Evolutionary conservation across 805 yeast species (phyloP).

Genomic region (Candida qinlingensis): DNA sequence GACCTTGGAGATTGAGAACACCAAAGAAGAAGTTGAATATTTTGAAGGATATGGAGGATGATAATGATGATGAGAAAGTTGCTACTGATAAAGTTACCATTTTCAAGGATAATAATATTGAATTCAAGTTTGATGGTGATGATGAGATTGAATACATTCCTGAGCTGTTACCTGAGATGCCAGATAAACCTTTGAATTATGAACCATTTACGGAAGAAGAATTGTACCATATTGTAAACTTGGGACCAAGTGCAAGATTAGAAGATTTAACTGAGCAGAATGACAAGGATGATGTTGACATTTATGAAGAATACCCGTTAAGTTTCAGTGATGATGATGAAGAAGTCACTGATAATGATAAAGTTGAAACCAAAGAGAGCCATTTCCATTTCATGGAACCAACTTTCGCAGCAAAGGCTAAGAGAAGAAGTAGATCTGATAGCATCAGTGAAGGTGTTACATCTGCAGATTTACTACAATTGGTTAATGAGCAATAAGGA

Average conservation of each 20-base stretch:
- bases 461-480: constrained; percentile 16
- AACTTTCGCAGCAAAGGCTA: constrained; percentile 22
- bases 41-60: constrained; percentile 26
- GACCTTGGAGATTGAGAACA: constrained; percentile 16
- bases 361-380: constrained; percentile 10
- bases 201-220: constrained; percentile 35
- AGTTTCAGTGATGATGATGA: constrained; percentile 24
- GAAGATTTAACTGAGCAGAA: constrained; percentile 5
- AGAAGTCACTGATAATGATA: constrained; percentile 18
- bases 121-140: constrained; percentile 23
- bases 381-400: constrained; percentile 21
- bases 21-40: constrained; percentile 28
- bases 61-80: constrained; percentile 6
- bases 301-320: constrained; percentile 17
- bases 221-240: constrained; percentile 21
- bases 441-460: constrained; percentile 19
- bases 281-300: constrained; percentile 9
- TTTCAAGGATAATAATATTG: constrained; percentile 37
- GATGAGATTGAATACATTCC: constrained; percentile 48
- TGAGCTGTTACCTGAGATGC: constrained; percentile 30
- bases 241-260: constrained; percentile 16
- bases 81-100: constrained; percentile 9
- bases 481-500: constrained; percentile 17
- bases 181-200: constrained; percentile 40
- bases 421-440: constrained; percentile 7